These are phyloP conservation scores for Fagus sylvatica DNA, from an alignment of 306 rosid genomes.

Conservation along the genomic window DNA sequence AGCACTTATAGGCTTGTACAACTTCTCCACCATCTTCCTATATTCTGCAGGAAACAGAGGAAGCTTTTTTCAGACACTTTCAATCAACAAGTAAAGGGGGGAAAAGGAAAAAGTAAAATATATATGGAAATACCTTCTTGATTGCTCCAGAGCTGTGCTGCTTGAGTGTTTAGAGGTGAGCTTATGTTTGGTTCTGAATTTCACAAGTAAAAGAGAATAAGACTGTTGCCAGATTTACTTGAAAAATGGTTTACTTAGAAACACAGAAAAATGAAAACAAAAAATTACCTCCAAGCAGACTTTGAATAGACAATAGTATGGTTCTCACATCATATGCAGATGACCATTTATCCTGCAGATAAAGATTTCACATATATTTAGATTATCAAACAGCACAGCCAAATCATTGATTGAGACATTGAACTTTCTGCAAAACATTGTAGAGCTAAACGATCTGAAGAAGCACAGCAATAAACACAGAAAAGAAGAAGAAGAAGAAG, in stretches of 20 bases:
- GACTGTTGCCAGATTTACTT: background rate
- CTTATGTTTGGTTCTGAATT: slow-evolving; percentile 79
- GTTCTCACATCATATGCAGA: slow-evolving; percentile 89
- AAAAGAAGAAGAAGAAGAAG: background rate
- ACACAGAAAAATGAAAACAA: background rate
- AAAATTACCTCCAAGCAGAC: slow-evolving; percentile 80
- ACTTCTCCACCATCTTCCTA: slow-evolving; percentile 90
- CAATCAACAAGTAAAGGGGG: background rate
- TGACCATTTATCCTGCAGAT: slow-evolving; percentile 75
- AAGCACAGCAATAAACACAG: background rate
- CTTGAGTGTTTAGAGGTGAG: slow-evolving; percentile 91
- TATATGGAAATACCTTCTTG: slow-evolving; percentile 68
- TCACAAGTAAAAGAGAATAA: background rate
- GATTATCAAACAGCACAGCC: background rate
- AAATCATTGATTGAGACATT: background rate
- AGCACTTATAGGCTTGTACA: slow-evolving; percentile 65
- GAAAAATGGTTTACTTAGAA: background rate
- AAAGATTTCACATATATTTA: background rate
- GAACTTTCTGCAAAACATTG: background rate
- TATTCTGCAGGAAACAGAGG: slow-evolving; percentile 52
- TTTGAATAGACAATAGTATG: slow-evolving; percentile 71
- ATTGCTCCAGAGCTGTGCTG: slow-evolving; percentile 91
- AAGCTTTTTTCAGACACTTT: slow-evolving; percentile 11
- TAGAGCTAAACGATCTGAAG: background rate
- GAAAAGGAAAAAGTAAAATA: background rate